Base-by-base conservation (phyloP, 805 yeast species). In the Cephaloascus fragrans region DNA sequence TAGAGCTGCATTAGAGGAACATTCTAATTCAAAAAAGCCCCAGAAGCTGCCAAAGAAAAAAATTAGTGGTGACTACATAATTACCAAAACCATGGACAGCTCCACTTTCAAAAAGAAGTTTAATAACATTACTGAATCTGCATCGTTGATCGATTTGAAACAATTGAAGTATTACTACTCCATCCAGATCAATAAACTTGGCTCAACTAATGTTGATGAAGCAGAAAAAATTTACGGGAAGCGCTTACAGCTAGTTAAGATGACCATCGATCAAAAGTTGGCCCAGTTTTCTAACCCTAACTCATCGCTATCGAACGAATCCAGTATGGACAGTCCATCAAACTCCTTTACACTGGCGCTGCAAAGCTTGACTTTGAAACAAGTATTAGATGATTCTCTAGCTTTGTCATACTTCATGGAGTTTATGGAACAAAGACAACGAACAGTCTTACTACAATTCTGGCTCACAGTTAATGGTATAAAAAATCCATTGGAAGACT, bases 401-500 rank as follows among this genome's bases (percentile, higher is more conserved):
- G 67, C 73, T 4, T 50, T 74, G 4, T 12, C 32, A 15, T 9
- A 10, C 20, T 38, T 39, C 32, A n/a, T 12, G 20, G 18, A 28
- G 18, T 40, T n/a, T 45, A 73, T 77, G 80, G 76, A 73, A 26
- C 69, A 66, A 37, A 50, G 76, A 16, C 55, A 62, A 3, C 55
- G 75, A 36, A 56, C 67, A 1, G 58, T 57, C 0, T 51, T 78
- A 20, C 50, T 86, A 3, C 79, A 78, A 34, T 77, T 76, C 43
- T 83, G 88, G 86, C 53, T 72, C 3, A 69, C 74, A 2, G 80
- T 86, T 2, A 83, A 85, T 43, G 65, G 72, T 0, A 69, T 85
- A 31, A 75, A 77, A 47, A 83, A 83, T 37, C 95, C 96, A 0
- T 55, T 88, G 15, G 85, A 79, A 44, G 83, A 73, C 41, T 33